Evolutionary conservation across 768 basidiomycete species (phyloP).

Genomic region (Calocera cornea): DNA sequence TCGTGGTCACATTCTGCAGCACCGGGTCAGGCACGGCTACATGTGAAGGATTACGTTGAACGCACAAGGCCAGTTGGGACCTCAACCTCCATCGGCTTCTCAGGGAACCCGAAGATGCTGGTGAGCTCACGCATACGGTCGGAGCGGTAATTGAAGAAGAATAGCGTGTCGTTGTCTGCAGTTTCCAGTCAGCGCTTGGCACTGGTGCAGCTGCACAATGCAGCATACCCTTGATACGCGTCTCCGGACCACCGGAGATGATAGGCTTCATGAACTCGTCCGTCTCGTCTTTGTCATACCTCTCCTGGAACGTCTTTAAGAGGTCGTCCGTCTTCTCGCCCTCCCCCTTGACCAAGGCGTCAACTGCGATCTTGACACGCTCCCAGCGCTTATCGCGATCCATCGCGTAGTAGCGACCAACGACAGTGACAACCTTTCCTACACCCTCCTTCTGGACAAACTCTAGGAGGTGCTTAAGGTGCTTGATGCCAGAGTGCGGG

Average conservation of each 20-base stretch:
- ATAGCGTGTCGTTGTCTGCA: constrained; percentile 71
- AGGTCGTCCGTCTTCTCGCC: constrained; percentile 42
- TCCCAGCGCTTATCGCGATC: constrained; percentile 97
- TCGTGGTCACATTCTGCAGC: constrained; percentile 67
- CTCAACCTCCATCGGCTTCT: constrained; percentile 72
- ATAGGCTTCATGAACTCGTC: constrained; percentile 96
- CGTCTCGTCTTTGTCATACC: constrained; percentile 74
- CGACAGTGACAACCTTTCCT: constrained; percentile 70
- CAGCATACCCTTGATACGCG: constrained; percentile 61
- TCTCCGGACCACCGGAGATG: constrained; percentile 65
- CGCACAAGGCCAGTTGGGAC: constrained; percentile 69
- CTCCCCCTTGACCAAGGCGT: constrained; percentile 62
- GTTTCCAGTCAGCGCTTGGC: not conserved
- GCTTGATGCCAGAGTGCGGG: constrained; percentile 64
- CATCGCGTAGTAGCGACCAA: constrained; percentile 94
- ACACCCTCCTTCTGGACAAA: constrained; percentile 60
- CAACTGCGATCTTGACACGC: constrained; percentile 76
- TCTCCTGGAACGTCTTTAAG: constrained; percentile 53
- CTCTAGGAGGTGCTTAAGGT: constrained; percentile 60
- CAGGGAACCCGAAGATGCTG: constrained; percentile 63
- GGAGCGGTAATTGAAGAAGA: constrained; percentile 96
- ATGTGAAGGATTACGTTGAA: not conserved
- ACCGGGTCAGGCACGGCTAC: not conserved
- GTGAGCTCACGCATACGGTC: constrained; percentile 89
- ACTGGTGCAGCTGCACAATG: not conserved